These are phyloP conservation scores for Zygosaccharomyces bailii DNA, from an alignment of 805 yeast genomes.

Conservation along the genomic window DNA sequence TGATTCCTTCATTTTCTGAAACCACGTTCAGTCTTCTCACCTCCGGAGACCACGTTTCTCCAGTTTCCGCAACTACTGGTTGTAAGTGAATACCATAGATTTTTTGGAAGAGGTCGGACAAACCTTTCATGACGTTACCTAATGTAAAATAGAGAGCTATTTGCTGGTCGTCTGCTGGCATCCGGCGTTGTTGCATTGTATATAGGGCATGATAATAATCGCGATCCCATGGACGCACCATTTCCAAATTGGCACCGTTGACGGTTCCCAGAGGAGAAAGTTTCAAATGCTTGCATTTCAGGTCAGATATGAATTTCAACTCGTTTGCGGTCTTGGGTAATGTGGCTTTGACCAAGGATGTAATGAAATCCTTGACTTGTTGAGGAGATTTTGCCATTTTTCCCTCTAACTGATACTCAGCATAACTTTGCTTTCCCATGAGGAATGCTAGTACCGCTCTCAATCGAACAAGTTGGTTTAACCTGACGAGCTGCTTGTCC, in stretches of 20 bases:
- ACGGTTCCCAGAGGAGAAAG: constrained; percentile 20
- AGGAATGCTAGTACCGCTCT: constrained; percentile 69
- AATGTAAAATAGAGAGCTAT: constrained; percentile 75
- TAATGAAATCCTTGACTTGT: constrained; percentile 67
- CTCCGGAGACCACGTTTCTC: constrained; percentile 86
- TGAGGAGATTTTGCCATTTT: constrained; percentile 86
- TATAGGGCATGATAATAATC: constrained; percentile 53
- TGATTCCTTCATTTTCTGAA: constrained; percentile 56
- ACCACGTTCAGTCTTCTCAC: constrained; percentile 79
- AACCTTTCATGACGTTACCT: constrained; percentile 81
- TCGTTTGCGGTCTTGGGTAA: constrained; percentile 58
- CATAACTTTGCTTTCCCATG: constrained; percentile 66
- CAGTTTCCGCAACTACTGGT: constrained; percentile 58
- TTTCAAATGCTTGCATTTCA: constrained; percentile 32
- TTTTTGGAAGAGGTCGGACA: constrained; percentile 62
- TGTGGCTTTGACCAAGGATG: constrained; percentile 51
- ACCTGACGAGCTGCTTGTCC: constrained; percentile 53
- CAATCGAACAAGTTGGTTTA: constrained; percentile 58
- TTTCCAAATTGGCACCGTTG: constrained; percentile 42
- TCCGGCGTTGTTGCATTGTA: constrained; percentile 30
- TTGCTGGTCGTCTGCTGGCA: constrained; percentile 40
- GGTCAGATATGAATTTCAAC: constrained; percentile 44
- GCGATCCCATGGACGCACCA: constrained; percentile 87
- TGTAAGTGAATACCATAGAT: constrained; percentile 76
- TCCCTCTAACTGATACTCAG: constrained; percentile 78